phyloP scores from a whole-genome alignment of 768 basidiomycete genomes.

The Kwoniella europaea region DNA sequence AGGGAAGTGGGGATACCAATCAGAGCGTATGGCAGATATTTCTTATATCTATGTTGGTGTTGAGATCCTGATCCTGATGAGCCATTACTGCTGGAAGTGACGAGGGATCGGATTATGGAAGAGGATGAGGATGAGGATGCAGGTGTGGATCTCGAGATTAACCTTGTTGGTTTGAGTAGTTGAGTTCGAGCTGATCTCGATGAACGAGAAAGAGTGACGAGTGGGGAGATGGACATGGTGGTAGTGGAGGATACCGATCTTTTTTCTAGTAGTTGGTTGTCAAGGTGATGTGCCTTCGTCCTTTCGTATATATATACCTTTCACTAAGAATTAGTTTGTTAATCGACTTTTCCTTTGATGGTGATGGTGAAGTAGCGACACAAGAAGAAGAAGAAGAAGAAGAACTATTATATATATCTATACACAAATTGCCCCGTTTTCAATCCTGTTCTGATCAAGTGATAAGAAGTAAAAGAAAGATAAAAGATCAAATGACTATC shows the following conservation, averaged over 20 bases:
- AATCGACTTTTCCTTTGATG: background rate
- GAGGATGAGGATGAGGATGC: conserved; percentile 3
- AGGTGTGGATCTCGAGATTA: conserved; percentile 17
- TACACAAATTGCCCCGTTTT: no score
- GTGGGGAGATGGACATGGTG: conserved; percentile 5
- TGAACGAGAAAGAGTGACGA: background rate
- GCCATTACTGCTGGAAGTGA: background rate
- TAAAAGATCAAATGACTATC: background rate
- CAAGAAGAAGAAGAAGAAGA: no score
- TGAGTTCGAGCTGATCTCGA: background rate
- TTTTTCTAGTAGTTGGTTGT: background rate
- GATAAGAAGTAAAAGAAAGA: background rate
- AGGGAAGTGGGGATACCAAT: conserved; percentile 6
- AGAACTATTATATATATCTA: no score
- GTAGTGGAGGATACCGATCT: background rate
- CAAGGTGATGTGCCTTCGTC: background rate
- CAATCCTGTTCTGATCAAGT: no score
- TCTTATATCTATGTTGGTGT: background rate
- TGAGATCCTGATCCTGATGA: background rate
- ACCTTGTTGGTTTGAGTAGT: background rate
- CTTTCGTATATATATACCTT: no score
- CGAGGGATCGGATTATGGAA: background rate
- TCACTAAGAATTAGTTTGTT: background rate
- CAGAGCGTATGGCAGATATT: conserved; percentile 3
- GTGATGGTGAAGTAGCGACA: no score